Evolutionary conservation across 192 early-diverging fungal genomes (phyloP).

Genomic region (Backusella australiensis): DNA sequence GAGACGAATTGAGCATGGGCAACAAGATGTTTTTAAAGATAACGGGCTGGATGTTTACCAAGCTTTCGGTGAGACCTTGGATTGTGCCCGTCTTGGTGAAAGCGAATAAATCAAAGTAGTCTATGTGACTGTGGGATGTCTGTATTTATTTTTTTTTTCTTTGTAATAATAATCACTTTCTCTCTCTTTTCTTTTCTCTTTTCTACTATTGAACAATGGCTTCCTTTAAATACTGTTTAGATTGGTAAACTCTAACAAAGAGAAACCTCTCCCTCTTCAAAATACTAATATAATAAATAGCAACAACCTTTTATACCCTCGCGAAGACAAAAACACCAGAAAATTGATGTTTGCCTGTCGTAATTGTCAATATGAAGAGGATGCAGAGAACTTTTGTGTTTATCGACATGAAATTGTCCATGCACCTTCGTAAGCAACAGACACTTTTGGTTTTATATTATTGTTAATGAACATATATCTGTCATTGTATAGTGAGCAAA

Average conservation of each 20-base stretch:
- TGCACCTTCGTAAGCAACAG: constrained; percentile 41
- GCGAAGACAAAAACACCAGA: constrained; percentile 58
- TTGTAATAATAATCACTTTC: not conserved
- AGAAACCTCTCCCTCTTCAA: too few species aligned
- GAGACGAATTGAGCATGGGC: not conserved
- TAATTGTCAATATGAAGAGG: constrained; percentile 73
- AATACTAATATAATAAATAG: constrained; percentile 29
- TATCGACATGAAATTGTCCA: constrained; percentile 74
- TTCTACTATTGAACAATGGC: constrained; percentile 35
- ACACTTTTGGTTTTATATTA: not conserved
- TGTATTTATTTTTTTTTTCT: too few species aligned
- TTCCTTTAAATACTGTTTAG: constrained; percentile 49
- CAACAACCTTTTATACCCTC: constrained; percentile 82
- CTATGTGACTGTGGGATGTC: not conserved
- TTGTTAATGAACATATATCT: not conserved
- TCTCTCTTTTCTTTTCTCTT: not conserved
- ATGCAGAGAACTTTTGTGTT: constrained; percentile 67
- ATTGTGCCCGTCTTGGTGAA: constrained; percentile 23
- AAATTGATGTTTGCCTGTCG: constrained; percentile 71
- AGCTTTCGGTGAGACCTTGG: constrained; percentile 6
- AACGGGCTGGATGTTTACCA: constrained; percentile 5
- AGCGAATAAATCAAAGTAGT: constrained; percentile 9
- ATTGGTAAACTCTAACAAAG: constrained; percentile 37
- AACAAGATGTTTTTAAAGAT: not conserved
- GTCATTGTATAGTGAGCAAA: constrained; percentile 51